These are phyloP conservation scores for Pseudophaeomoniella oleicola DNA, from an alignment of 2,329 filamentous ascomycete genomes.

Conservation along the genomic window DNA sequence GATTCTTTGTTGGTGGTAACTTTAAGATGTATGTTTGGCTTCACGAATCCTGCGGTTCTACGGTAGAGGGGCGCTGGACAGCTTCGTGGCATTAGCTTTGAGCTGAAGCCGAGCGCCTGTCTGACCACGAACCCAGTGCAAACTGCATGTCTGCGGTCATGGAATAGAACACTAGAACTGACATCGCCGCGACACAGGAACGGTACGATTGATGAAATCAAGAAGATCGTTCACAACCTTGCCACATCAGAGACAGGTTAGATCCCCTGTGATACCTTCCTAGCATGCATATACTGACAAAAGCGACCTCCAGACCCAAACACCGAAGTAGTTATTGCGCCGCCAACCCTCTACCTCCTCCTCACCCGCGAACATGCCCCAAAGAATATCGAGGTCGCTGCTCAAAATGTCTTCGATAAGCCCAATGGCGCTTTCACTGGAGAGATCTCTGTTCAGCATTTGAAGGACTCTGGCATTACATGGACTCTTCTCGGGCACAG, in stretches of 20 bases:
- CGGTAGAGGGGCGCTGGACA: too few species aligned
- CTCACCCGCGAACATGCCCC: conserved; percentile 68
- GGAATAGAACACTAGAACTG: conserved; percentile 7
- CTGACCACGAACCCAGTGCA: conserved; percentile 10
- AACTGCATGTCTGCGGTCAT: conserved; percentile 13
- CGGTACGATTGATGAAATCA: conserved; percentile 78
- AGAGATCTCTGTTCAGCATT: conserved; percentile 84
- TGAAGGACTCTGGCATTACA: conserved; percentile 73
- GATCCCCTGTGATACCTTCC: conserved; percentile 4
- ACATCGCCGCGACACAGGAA: conserved; percentile 48
- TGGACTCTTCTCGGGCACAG: conserved; percentile 93
- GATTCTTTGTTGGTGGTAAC: conserved; percentile 97
- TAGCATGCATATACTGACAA: neutral
- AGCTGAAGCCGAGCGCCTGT: conserved; percentile 13
- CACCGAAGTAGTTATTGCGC: conserved; percentile 85
- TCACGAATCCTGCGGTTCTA: neutral
- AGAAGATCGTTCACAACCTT: conserved; percentile 76
- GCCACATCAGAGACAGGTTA: conserved; percentile 51
- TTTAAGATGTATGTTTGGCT: conserved; percentile 76
- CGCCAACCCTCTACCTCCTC: conserved; percentile 79
- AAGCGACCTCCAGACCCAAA: conserved; percentile 16
- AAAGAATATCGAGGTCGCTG: conserved; percentile 65
- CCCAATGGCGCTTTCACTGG: conserved; percentile 94
- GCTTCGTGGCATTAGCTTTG: too few species aligned
- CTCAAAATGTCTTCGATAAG: conserved; percentile 97